phyloP scores from a whole-genome alignment of 768 basidiomycete genomes.

The Paxillus rubicundulus region DNA sequence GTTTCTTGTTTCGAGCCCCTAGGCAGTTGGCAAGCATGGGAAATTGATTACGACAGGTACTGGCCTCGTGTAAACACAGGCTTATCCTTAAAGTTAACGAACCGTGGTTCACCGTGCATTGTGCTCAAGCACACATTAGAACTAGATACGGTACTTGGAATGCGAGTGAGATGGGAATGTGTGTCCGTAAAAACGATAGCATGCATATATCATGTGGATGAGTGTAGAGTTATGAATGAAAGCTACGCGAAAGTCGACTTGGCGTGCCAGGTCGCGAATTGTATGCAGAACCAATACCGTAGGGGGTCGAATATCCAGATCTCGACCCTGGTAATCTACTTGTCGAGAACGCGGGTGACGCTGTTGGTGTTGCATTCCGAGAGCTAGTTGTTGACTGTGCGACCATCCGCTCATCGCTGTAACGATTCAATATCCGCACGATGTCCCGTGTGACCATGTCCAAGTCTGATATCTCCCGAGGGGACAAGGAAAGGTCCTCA shows the following conservation, averaged over 20 bases:
- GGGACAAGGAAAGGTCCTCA: slow-evolving; percentile 53
- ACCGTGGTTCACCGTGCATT: background rate
- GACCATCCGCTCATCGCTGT: slow-evolving; percentile 61
- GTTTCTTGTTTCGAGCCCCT: no score
- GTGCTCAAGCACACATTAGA: slow-evolving; percentile 13
- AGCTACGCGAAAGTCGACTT: slow-evolving; percentile 47
- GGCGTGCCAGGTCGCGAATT: slow-evolving; percentile 66
- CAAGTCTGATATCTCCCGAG: slow-evolving; percentile 71
- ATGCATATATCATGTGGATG: background rate
- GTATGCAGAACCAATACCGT: slow-evolving; percentile 40
- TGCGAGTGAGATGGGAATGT: slow-evolving; percentile 11
- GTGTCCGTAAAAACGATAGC: slow-evolving; percentile 8
- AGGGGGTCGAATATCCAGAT: slow-evolving; percentile 64
- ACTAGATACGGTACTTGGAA: slow-evolving; percentile 17
- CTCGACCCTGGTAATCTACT: slow-evolving; percentile 40
- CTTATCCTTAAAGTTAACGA: no score
- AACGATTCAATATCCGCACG: slow-evolving; percentile 69
- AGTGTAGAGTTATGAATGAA: slow-evolving; percentile 26
- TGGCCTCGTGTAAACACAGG: no score
- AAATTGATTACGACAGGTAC: background rate
- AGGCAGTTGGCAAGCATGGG: background rate
- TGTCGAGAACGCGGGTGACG: slow-evolving; percentile 45
- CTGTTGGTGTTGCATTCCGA: slow-evolving; percentile 63
- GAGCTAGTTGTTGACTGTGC: slow-evolving; percentile 60
- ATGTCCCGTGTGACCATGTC: slow-evolving; percentile 72